Evolutionary conservation across 352 stramenopile genomes (phyloP).

Genomic region (Phytophthora tubulina): DNA sequence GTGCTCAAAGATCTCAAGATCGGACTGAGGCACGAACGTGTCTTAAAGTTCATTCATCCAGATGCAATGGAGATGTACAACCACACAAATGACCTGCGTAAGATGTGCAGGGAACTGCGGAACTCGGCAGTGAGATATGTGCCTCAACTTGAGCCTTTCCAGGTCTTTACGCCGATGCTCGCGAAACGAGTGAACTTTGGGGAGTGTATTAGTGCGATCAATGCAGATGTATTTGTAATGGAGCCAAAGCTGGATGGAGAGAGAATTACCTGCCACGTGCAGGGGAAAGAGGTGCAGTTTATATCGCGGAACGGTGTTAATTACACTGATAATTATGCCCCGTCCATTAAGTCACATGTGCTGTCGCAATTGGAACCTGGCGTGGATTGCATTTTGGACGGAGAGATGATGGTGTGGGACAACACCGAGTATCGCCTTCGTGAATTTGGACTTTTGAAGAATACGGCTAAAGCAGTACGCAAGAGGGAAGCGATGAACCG

Average conservation of each 20-base stretch:
- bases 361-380: constrained; percentile 63
- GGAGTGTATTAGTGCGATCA: constrained; percentile 78
- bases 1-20: constrained; percentile 91
- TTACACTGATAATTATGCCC: constrained; percentile 79
- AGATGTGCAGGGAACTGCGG: constrained; percentile 75
- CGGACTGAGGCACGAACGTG: constrained; percentile 79
- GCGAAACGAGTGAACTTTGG: constrained; percentile 89
- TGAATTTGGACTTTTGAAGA: constrained; percentile 87
- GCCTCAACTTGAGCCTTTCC: constrained; percentile 80
- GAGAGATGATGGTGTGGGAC: constrained; percentile 92
- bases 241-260: constrained; percentile 89
- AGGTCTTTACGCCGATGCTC: constrained; percentile 90
- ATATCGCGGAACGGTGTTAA: constrained; percentile 89
- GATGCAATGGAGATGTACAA: constrained; percentile 91
- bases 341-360: constrained; percentile 69
- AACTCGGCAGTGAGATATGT: constrained; percentile 88
- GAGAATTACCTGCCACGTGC: constrained; percentile 83
- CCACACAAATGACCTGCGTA: constrained; percentile 86
- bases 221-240: constrained; percentile 79
- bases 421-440: constrained; percentile 78
- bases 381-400: constrained; percentile 84
- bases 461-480: constrained; percentile 71
- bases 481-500: constrained; percentile 63
- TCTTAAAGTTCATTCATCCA: constrained; percentile 84
- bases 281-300: constrained; percentile 71